Evolutionary conservation across 768 basidiomycete species (phyloP), one percentile per base, ranked within the genome.

Genomic region (Lepiota venenata): DNA sequence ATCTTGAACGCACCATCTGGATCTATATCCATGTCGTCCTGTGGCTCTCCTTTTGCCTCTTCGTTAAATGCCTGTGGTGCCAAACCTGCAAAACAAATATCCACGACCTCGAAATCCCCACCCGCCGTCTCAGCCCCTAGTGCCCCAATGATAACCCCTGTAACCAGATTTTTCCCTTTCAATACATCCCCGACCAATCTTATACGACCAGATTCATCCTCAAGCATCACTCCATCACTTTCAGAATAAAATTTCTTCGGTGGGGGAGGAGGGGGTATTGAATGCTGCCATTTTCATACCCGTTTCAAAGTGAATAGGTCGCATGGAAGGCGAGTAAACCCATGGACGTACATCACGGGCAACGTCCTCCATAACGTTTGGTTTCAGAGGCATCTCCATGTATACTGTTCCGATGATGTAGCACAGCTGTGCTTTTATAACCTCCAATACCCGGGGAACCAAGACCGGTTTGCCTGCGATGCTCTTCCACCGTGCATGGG

Each of bases 341-440:
- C 57, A 47, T 43, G 29, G 55, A 38, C 42, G 44, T 18, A 98
- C 97, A 62, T 99, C 94, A 67, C 91, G 80, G 20, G 87, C 93
- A 59, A 98, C 82, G 59, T 99, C 97, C 62, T 93, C 89, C 58
- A 99, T 79, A n/a, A 99, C 91, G 64, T 98, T 98, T 0, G 96
- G 96, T 65, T 99, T 99, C 48, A 98, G 76, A 8, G 94, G 92
- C 97, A 99, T 99, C 56, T 99, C 94, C 85, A 98, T 88, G 68
- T 98, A 99, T 5, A 98, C 86, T 0, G 97, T 99, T 3, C 97
- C 97, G 50, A 97, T 75, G 57, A 98, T 81, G 68, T 88, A 98
- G 69, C 93, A 97, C 51, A 96, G 74, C 62, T 88, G 76, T 1
- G 88, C 87, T 61, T 92, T 90, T 43, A 84, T 73, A 7, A 98